Conservation (phyloP, 805 yeast species). For the Spathaspora boniae region DNA sequence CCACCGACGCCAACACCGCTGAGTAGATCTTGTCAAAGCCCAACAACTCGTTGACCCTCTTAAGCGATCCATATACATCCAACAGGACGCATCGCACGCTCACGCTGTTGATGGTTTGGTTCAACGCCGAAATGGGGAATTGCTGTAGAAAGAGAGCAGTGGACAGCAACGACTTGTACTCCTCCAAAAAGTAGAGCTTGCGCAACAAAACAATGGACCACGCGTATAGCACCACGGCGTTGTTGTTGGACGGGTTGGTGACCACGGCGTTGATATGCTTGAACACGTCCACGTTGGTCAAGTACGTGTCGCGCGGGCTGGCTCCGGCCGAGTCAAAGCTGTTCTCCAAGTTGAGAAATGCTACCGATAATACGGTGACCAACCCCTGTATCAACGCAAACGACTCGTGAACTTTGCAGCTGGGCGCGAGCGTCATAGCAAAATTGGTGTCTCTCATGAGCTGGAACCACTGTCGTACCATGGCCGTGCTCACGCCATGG, state of each 20-base stretch:
- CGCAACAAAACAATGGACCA: constrained; percentile 65
- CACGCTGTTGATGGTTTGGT: constrained; percentile 24
- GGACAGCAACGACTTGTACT: constrained; percentile 21
- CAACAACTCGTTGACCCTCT: constrained; percentile 38
- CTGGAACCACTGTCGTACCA: constrained; percentile 53
- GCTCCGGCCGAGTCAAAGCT: constrained; percentile 33
- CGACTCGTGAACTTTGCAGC: constrained; percentile 23
- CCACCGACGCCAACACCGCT: constrained; percentile 45
- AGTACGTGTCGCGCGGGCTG: constrained; percentile 29
- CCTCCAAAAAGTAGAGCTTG: constrained; percentile 45
- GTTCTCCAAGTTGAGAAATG: constrained; percentile 56
- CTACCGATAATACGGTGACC: constrained; percentile 45
- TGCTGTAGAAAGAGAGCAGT: background rate
- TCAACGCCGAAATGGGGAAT: constrained; percentile 15
- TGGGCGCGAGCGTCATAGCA: constrained; percentile 22
- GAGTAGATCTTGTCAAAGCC: constrained; percentile 50
- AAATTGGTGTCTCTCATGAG: constrained; percentile 39
- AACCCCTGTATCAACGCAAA: constrained; percentile 41
- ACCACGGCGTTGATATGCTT: constrained; percentile 39
- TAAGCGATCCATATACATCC: constrained; percentile 46
- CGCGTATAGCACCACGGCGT: constrained; percentile 53
- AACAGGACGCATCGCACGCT: constrained; percentile 37
- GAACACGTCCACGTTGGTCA: constrained; percentile 36
- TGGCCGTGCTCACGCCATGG: constrained; percentile 24
- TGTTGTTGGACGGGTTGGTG: constrained; percentile 29